phyloP scores from a whole-genome alignment of 768 basidiomycete genomes.

The Paxillus rubicundulus region DNA sequence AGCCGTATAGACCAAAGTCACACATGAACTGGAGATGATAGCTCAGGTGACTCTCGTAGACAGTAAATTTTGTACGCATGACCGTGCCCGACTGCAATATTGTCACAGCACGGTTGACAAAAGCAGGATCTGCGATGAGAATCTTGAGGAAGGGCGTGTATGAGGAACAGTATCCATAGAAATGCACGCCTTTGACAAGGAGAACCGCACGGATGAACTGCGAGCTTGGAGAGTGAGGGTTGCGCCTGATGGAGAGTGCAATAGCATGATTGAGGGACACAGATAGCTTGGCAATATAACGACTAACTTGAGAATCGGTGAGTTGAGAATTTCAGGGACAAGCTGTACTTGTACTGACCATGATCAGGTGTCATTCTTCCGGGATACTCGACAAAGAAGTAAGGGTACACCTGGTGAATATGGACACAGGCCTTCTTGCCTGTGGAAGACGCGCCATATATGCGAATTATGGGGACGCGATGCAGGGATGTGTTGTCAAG shows the following conservation, averaged over 20 bases:
- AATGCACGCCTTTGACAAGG: slow-evolving; percentile 90
- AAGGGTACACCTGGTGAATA: slow-evolving; percentile 92
- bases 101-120: slow-evolving; percentile 66
- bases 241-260: slow-evolving; percentile 73
- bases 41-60: slow-evolving; percentile 89
- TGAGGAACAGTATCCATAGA: slow-evolving; percentile 90
- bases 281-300: slow-evolving; percentile 65
- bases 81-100: slow-evolving; percentile 82
- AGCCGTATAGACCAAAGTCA: slow-evolving; percentile 94
- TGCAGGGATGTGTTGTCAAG: slow-evolving; percentile 64
- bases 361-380: slow-evolving; percentile 60
- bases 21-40: slow-evolving; percentile 90
- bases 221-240: slow-evolving; percentile 55
- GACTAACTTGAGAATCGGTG: slow-evolving; percentile 53
- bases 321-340: neutral
- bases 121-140: slow-evolving; percentile 64
- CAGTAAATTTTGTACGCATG: slow-evolving; percentile 71
- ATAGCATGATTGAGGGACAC: slow-evolving; percentile 84
- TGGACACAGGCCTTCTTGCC: slow-evolving; percentile 83
- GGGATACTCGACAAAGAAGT: slow-evolving; percentile 84
- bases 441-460: slow-evolving; percentile 79
- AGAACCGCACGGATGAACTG: slow-evolving; percentile 73
- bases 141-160: slow-evolving; percentile 91
- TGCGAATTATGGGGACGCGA: slow-evolving; percentile 75
- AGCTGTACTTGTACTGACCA: slow-evolving; percentile 44